Base-by-base conservation (phyloP, 2,329 filamentous ascomycete species). In the Mollisia scopiformis region DNA sequence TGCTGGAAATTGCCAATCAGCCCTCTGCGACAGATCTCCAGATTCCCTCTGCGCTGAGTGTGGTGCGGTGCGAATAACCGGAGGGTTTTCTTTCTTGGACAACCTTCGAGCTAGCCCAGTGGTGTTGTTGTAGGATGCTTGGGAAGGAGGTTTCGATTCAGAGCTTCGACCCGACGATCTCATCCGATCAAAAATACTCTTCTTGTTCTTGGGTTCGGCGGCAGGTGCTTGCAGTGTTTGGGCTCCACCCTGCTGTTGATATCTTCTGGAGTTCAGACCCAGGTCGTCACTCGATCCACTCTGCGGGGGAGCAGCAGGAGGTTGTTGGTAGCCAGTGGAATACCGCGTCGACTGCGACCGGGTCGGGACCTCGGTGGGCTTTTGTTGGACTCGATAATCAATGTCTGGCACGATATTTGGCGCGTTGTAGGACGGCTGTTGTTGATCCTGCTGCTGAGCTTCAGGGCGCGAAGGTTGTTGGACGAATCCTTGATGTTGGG, bases 61-160 rank as follows among this genome's bases (percentile, higher is more conserved):
- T 27, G 21, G 43, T 6, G 43, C 43, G 41, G 70, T 80, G 69
- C 78, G 78, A 65, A 81, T 63, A 10, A 56, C 52, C 67, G 68
- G 74, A 70, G 66, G 76, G 72, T 73, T 81, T 79, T 79, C 82
- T 75, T 69, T 84, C 79, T 76, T 87, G 47, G 86, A 88, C 31
- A 81, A 78, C 66, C 83, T 78, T 65, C 84, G 84, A 66, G 75
- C 78, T 51, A 86, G 74, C 54, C 79, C 79, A 51, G 74, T 66
- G 61, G 76, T 77, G 69, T 81, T 82, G 70, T 83, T 81, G 78
- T 84, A 82, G 14, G 64, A 39, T 27, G 62, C 31, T 33, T 64
- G 56, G 19, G 66, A 54, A 66, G 67, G 52, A 37, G 58, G 54
- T 64, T 70, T 66, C 58, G 56, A 59, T 41, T 71, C 69, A 11